A percentile compares a stretch with the other conserved stretches of the same genome.
These are phyloP conservation scores for Calocera viscosa DNA, from an alignment of 768 basidiomycete genomes.

Conservation along the genomic window DNA sequence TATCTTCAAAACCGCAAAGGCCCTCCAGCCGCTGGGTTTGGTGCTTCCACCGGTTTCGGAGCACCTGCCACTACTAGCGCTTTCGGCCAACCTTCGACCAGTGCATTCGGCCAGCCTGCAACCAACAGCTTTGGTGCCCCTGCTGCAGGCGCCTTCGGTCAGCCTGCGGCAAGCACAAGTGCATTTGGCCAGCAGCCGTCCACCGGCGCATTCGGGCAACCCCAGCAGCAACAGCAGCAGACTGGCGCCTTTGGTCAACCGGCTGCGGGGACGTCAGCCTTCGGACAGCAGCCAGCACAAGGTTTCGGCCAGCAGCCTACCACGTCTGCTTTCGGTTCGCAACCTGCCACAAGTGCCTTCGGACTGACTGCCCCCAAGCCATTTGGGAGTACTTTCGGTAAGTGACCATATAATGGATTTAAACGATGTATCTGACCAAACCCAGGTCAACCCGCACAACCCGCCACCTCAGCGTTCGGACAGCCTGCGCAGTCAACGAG, in stretches of 20 bases:
- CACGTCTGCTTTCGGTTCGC: slow-evolving; percentile 34
- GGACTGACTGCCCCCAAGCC: background rate
- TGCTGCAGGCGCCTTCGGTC: slow-evolving; percentile 8
- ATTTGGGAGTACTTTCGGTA: no score
- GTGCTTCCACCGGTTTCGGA: slow-evolving; percentile 8
- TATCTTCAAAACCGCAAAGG: slow-evolving; percentile 60
- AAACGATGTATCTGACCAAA: no score
- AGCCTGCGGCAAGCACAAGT: background rate
- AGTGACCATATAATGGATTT: no score
- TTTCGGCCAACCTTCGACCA: slow-evolving; percentile 22
- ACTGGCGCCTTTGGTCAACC: slow-evolving; percentile 13
- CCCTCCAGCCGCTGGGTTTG: slow-evolving; percentile 26
- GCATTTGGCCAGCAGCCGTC: slow-evolving; percentile 6
- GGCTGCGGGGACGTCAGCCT: background rate
- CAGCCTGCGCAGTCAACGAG: background rate
- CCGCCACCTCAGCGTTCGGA: background rate
- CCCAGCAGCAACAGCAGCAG: slow-evolving; percentile 9
- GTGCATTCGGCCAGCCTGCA: slow-evolving; percentile 20
- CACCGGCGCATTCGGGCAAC: slow-evolving; percentile 17
- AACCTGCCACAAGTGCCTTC: slow-evolving; percentile 27
- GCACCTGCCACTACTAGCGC: background rate
- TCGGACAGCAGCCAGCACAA: background rate
- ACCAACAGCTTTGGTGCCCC: slow-evolving; percentile 32
- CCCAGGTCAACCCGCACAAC: no score
- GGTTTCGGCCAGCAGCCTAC: background rate